These are phyloP conservation scores for Chimonanthus praecox DNA, from an alignment of 164 flowering plant species.

Conservation along the genomic window DNA sequence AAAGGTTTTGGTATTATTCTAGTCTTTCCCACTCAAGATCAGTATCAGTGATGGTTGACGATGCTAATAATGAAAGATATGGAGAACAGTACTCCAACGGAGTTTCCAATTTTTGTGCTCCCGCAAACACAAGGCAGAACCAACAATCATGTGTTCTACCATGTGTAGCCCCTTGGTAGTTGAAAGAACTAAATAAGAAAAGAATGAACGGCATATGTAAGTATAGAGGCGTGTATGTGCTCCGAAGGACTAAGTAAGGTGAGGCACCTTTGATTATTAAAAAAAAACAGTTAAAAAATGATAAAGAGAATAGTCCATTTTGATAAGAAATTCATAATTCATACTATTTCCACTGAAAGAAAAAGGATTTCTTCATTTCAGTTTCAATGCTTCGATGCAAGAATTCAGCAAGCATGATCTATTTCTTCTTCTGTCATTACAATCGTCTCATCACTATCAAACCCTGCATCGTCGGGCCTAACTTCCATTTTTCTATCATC, in stretches of 20 bases:
- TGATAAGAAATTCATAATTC: neutral
- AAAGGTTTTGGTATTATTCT: too few species aligned
- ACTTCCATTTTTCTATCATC: slow-evolving; percentile 11
- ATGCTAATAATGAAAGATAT: too few species aligned
- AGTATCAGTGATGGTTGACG: too few species aligned
- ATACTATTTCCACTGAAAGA: neutral
- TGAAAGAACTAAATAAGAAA: neutral
- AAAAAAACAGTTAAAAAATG: too few species aligned
- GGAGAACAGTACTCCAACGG: too few species aligned
- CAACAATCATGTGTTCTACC: neutral
- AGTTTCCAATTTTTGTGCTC: neutral
- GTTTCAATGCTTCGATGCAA: neutral
- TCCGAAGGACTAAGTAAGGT: neutral
- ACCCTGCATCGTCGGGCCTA: slow-evolving; percentile 26
- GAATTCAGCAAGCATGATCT: slow-evolving; percentile 39
- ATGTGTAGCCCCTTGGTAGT: neutral
- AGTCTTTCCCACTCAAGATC: too few species aligned
- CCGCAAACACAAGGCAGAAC: neutral
- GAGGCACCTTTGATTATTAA: neutral
- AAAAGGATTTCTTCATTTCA: neutral
- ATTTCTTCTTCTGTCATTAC: slow-evolving; percentile 96
- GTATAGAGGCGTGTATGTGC: too few species aligned
- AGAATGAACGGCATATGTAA: neutral
- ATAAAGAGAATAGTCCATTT: too few species aligned
- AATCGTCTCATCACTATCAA: slow-evolving; percentile 80